Conservation (phyloP, 176 grass and related monocot species). For the Saccharum spontaneum region DNA sequence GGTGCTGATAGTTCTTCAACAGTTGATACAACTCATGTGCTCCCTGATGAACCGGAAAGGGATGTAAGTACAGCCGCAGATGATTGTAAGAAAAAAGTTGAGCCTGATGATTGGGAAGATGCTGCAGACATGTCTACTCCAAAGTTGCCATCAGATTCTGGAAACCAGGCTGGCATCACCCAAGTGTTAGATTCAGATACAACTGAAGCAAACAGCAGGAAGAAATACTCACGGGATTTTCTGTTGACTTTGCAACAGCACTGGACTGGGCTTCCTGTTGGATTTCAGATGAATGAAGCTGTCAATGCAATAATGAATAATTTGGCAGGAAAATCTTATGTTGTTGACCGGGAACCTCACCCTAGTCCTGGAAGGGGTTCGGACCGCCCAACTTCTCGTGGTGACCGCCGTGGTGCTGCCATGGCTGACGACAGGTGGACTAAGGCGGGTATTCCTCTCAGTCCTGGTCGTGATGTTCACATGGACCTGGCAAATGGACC, state of each 20-base stretch:
- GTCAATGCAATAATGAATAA: constrained; percentile 47
- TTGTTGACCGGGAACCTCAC: constrained; percentile 63
- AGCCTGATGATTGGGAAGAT: constrained; percentile 94
- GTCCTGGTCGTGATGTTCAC: constrained; percentile 58
- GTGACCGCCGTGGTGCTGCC: constrained; percentile 46
- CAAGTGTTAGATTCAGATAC: constrained; percentile 33
- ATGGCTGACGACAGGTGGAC: constrained; percentile 79
- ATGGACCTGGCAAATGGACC: constrained; percentile 51
- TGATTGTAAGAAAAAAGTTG: constrained; percentile 59
- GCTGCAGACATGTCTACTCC: constrained; percentile 80
- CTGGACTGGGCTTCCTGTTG: constrained; percentile 62
- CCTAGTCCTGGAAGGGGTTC: constrained; percentile 56
- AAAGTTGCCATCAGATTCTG: constrained; percentile 54
- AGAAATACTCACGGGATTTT: constrained; percentile 94
- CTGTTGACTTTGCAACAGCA: constrained; percentile 62
- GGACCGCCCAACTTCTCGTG: constrained; percentile 66
- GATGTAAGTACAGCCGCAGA: constrained; percentile 50
- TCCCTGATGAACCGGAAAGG: constrained; percentile 38
- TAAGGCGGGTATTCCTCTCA: constrained; percentile 50
- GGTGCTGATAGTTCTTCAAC: constrained; percentile 35
- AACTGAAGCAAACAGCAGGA: constrained; percentile 45
- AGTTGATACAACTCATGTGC: constrained; percentile 28
- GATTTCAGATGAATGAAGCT: constrained; percentile 57
- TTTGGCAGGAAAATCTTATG: constrained; percentile 52
- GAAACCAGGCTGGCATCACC: constrained; percentile 12